Evolutionary conservation across 495 filamentous ascomycete genomes (phyloP).

Genomic region (Hypoxylon lenormandii): DNA sequence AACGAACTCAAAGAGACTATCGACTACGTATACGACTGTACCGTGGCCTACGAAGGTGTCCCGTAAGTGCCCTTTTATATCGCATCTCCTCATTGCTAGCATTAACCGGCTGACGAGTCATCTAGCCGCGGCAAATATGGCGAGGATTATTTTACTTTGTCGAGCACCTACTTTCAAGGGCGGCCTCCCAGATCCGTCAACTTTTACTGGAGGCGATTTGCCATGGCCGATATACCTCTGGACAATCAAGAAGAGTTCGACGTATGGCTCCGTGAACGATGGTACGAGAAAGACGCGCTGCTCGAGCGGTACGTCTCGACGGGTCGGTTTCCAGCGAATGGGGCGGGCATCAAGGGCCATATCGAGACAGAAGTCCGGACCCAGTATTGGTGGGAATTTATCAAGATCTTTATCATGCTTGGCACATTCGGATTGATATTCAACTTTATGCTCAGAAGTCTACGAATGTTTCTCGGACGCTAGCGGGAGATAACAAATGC

Average conservation of each 20-base stretch:
- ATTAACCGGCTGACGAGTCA: slow-evolving; percentile 21
- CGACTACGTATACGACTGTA: slow-evolving; percentile 87
- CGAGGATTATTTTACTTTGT: slow-evolving; percentile 79
- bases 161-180: slow-evolving; percentile 78
- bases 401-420: slow-evolving; percentile 62
- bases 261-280: slow-evolving; percentile 77
- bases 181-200: slow-evolving; percentile 84
- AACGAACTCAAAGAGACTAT: slow-evolving; percentile 76
- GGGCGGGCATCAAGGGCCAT: slow-evolving; percentile 51
- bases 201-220: slow-evolving; percentile 84
- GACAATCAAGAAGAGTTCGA: slow-evolving; percentile 73
- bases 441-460: slow-evolving; percentile 47
- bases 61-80: slow-evolving; percentile 63
- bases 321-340: slow-evolving; percentile 73
- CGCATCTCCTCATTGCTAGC: slow-evolving; percentile 11
- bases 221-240: slow-evolving; percentile 73
- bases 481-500: not conserved
- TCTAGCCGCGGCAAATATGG: slow-evolving; percentile 75
- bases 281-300: slow-evolving; percentile 83
- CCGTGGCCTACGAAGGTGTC: slow-evolving; percentile 84
- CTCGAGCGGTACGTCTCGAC: slow-evolving; percentile 76
- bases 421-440: slow-evolving; percentile 53
- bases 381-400: slow-evolving; percentile 61
- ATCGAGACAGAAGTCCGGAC: slow-evolving; percentile 64
- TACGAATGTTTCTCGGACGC: slow-evolving; percentile 23